Evolutionary conservation across 2,329 filamentous ascomycete species (phyloP).

Genomic region (Thelonectria olida): DNA sequence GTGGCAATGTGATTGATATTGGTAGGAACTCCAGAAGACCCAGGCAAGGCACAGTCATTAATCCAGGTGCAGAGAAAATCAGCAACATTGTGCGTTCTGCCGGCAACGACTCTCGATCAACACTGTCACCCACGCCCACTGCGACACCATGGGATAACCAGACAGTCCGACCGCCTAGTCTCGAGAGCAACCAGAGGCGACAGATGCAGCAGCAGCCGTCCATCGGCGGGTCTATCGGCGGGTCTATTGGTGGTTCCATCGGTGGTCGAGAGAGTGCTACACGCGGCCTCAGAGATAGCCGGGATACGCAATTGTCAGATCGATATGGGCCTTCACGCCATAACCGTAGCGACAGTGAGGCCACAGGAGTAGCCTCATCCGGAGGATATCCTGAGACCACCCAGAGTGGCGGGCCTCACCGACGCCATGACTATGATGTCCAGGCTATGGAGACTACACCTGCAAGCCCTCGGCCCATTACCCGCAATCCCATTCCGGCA

Average conservation of each 20-base stretch:
- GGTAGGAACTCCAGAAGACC: constrained; percentile 60
- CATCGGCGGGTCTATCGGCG: background rate
- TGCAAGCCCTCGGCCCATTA: constrained; percentile 74
- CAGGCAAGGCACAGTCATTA: constrained; percentile 37
- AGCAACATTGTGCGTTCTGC: constrained; percentile 90
- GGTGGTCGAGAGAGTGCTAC: constrained; percentile 27
- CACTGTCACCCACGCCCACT: constrained; percentile 65
- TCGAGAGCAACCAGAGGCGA: constrained; percentile 51
- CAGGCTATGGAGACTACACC: constrained; percentile 94
- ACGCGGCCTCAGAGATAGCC: constrained; percentile 58
- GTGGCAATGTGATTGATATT: constrained; percentile 91
- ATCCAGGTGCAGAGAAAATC: constrained; percentile 78
- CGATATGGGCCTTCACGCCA: constrained; percentile 64
- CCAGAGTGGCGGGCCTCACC: constrained; percentile 71
- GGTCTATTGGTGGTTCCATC: constrained; percentile 17
- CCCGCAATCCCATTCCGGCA: constrained; percentile 87
- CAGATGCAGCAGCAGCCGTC: constrained; percentile 40
- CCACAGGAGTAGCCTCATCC: constrained; percentile 78
- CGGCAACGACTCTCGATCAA: constrained; percentile 68
- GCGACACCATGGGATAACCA: constrained; percentile 73
- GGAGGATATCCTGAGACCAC: constrained; percentile 82
- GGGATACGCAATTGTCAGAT: constrained; percentile 57
- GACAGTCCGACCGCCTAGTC: constrained; percentile 62
- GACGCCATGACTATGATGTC: constrained; percentile 93
- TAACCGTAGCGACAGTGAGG: constrained; percentile 80